Conservation (phyloP, 257 asterid species). For the Anisodus tanguticus region DNA sequence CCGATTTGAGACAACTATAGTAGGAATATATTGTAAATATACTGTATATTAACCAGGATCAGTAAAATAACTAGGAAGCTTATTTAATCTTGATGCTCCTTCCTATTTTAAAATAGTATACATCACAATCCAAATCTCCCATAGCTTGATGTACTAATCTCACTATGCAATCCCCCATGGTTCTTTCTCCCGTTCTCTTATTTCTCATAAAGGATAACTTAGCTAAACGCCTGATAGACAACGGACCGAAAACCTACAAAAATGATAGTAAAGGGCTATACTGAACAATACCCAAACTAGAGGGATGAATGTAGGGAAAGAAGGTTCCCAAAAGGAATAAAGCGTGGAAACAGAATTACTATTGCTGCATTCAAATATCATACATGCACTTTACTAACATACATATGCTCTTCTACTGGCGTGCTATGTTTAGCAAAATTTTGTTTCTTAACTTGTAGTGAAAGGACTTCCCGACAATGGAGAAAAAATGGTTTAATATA, state of each 20-base stretch:
- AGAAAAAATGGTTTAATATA: background rate
- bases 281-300: background rate
- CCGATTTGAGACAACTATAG: too few species aligned
- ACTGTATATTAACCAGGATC: background rate
- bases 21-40: background rate
- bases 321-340: background rate
- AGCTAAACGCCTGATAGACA: background rate
- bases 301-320: background rate
- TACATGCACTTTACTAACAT: background rate
- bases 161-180: background rate
- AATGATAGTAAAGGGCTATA: constrained; percentile 3
- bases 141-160: background rate
- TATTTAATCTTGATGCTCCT: background rate
- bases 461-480: constrained; percentile 3
- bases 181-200: background rate
- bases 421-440: background rate
- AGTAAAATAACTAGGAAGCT: background rate
- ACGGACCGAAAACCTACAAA: background rate
- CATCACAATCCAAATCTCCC: background rate
- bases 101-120: background rate
- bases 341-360: background rate
- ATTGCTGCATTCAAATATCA: background rate
- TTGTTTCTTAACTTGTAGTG: constrained; percentile 14
- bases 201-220: background rate
- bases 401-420: background rate